Base-by-base conservation (phyloP, 495 filamentous ascomycete genomes). In the Geoglossum glabrum region DNA sequence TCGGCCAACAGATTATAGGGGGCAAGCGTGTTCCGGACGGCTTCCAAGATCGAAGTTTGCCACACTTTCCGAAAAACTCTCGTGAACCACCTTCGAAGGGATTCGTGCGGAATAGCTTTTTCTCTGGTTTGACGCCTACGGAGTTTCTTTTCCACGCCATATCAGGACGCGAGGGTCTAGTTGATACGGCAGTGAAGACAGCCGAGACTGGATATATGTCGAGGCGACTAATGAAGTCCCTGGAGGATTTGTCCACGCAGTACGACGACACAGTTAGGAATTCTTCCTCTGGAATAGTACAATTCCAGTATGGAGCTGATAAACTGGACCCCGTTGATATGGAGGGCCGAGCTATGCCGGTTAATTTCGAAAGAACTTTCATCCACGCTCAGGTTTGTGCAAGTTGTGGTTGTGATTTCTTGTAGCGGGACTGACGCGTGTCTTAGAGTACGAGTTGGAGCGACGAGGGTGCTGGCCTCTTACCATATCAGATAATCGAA, bases 151-250 rank as follows among this genome's bases (percentile, higher is more conserved):
- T 98, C 73, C 92, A 98, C 76, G 92, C 92, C 60, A 95, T 97
- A 72, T 92, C 87, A 45, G 92, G 92, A 66, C 85, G 92, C 81
- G 92, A 95, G 80, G 92, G 92, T 78, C 73, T 98, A 61, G 90
- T 98, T 63, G 92, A 98, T 79, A 98, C 92, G n/a, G 92, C 92
- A 33, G 92, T 98, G 71, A 98, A 98, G 73, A 98, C 92, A 17
- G 92, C 92, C 28, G 92, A 98, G 69, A 98, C 92, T 5, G 92
- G 92, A 56, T 98, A 98, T 72, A 98, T 98, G 93, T 96, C 90
- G 59, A 81, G 92, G 71, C 83, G 92, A 45, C 69, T 98, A 68
- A 97, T 98, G 92, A 98, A 98, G 71, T 92, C 86, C 0, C 74
- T 98, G 36, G 92, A 98, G 66, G 92, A 98, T 76, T 73, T 97